phyloP scores from a whole-genome alignment of 805 yeast genomes.

The Kockiozyma suomiensis region DNA sequence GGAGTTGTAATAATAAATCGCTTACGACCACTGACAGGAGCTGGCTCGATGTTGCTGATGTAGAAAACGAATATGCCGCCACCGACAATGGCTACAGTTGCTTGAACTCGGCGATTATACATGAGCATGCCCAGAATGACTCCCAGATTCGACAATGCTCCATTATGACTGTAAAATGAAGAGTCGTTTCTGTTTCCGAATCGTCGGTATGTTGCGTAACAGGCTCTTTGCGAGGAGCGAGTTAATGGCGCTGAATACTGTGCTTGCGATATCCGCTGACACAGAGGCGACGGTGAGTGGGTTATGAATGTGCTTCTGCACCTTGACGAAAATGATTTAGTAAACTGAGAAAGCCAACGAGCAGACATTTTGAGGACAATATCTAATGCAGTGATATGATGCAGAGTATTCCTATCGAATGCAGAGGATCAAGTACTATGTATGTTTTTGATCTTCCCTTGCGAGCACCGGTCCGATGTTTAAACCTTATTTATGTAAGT shows the following conservation, averaged over 20 bases:
- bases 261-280: background rate
- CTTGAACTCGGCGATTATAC: slow-evolving; percentile 6
- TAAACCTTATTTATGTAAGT: too few relatives aligned
- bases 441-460: too few relatives aligned
- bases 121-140: background rate
- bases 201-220: slow-evolving; percentile 4
- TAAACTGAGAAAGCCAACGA: too few relatives aligned
- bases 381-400: too few relatives aligned
- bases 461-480: too few relatives aligned
- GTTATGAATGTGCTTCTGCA: too few relatives aligned
- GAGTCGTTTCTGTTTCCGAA: background rate
- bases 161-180: background rate
- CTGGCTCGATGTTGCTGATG: slow-evolving; percentile 15
- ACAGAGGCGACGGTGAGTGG: background rate
- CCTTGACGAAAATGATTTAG: too few relatives aligned
- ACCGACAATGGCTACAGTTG: background rate
- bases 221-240: background rate
- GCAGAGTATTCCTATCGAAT: too few relatives aligned
- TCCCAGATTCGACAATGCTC: background rate
- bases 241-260: background rate
- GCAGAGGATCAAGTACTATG: too few relatives aligned
- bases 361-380: too few relatives aligned
- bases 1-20: slow-evolving; percentile 29
- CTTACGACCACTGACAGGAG: slow-evolving; percentile 33
- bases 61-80: slow-evolving; percentile 8